Evolutionary conservation across 805 yeast species (phyloP), one percentile per base, ranked within the genome.

Genomic region (Candida wancherniae): DNA sequence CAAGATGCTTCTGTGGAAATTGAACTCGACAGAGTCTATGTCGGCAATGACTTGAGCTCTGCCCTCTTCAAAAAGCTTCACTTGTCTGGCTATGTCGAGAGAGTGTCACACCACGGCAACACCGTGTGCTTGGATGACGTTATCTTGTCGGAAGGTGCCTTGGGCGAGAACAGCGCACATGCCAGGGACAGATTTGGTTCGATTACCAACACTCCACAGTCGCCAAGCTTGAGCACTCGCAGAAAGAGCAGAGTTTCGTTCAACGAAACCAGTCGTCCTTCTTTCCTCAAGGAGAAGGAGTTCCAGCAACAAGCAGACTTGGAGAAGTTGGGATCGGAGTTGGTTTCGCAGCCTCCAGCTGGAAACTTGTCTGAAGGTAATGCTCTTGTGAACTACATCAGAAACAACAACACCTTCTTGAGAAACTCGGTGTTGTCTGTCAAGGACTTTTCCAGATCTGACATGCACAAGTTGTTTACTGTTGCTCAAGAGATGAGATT

Each of bases 401-500:
- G 94, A 56, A 63, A 72, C 47, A 78, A 84, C 67, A 90, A 90
- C 62, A 87, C 95, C 45, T 92, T 90, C 75, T 71, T 87, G 59
- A 77, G 95, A 55, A 82, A 80, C 59, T 83, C 88, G 33, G 80
- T 92, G 34, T 67, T 86, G 50, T 85, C 96, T 19, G 97, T 94
- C 32, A 79, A 80, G 53, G 90, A 87, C 55, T 78, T 90, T 57
- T 71, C 75, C 43, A 81, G 97, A 63, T 72, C 87, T 39, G 95
- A 90, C 56, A 71, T 94, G 61, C 98, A 90, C 58, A 76, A 87
- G 17, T 71, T 92, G 57, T 92, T 92, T 68, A 82, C 95, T 15
- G 94, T 92, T 50, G 98, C 99, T 23, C 96, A 90, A 69, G 97
- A 94, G 65, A 80, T 92, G 87, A 77, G 97, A 61, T 75, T 92